Base-by-base conservation (phyloP, 768 basidiomycete species). In the Saitozyma podzolica region DNA sequence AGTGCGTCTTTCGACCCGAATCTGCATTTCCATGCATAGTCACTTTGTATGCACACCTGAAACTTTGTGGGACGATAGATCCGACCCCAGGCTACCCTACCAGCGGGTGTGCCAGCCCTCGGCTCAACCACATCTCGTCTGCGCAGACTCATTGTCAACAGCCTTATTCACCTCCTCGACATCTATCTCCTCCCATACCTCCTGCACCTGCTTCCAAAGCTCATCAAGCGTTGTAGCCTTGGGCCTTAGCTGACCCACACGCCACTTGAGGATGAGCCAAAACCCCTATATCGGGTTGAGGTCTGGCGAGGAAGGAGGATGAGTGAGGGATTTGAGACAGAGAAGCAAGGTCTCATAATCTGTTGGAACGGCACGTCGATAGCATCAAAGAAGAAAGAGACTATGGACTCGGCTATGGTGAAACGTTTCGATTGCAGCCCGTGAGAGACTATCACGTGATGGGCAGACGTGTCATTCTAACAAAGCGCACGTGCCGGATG, bases 401-500 rank as follows among this genome's bases (percentile, higher is more conserved):
- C n/a, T n/a, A n/a, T n/a, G n/a, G n/a, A n/a, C n/a, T n/a, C n/a
- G n/a, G n/a, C n/a, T n/a, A n/a, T n/a, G n/a, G n/a, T n/a, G n/a
- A n/a, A n/a, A n/a, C n/a, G n/a, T n/a, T n/a, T n/a, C n/a, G n/a
- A n/a, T n/a, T n/a, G n/a, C n/a, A n/a, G n/a, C n/a, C n/a, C n/a
- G n/a, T n/a, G n/a, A n/a, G n/a, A n/a, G n/a, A n/a, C n/a, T n/a
- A n/a, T n/a, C n/a, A n/a, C n/a, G n/a, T n/a, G n/a, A n/a, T n/a
- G n/a, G n/a, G n/a, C n/a, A n/a, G n/a, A n/a, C n/a, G n/a, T n/a
- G n/a, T n/a, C n/a, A n/a, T n/a, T n/a, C n/a, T n/a, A n/a, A n/a
- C n/a, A n/a, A 96, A 77, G 93, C 93, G 0, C 85, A 83, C 61
- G 93, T 95, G 0, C 88, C 89, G 17, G 91, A 89, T 53, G 92